phyloP scores from a whole-genome alignment of 2,329 filamentous ascomycete genomes.

The Thermothelomyces thermophilus region DNA sequence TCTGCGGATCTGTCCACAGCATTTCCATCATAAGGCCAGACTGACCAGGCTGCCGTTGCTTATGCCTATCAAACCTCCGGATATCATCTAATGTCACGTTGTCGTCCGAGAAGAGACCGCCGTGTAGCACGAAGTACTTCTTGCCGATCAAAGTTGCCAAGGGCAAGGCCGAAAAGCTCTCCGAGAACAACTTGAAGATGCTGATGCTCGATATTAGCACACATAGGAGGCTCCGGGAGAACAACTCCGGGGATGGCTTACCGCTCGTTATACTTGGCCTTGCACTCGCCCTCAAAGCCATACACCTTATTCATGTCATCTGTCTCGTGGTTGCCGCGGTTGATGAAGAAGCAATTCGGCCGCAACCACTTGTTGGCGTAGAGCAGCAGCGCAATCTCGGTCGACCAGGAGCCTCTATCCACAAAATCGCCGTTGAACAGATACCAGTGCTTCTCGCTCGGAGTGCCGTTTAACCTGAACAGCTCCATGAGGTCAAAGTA shows the following conservation, averaged over 20 bases:
- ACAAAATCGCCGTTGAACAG: conserved; percentile 99
- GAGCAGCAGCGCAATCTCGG: conserved; percentile 87
- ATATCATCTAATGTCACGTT: conserved; percentile 89
- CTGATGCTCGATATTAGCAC: conserved; percentile 31
- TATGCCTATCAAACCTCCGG: conserved; percentile 82
- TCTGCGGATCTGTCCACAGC: conserved; percentile 97
- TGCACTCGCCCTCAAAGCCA: conserved; percentile 97
- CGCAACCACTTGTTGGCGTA: conserved; percentile 97
- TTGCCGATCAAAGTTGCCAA: conserved; percentile 85
- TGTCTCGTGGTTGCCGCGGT: conserved; percentile 97
- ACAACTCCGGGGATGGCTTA: conserved; percentile 24
- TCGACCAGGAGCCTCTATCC: conserved; percentile 94
- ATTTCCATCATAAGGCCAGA: conserved; percentile 99
- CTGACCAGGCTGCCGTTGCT: conserved; percentile 88
- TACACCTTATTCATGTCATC: conserved; percentile 99
- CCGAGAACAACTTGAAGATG: conserved; percentile 94
- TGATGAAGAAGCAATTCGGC: conserved; percentile 84
- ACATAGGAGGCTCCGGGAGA: no score
- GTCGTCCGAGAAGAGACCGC: conserved; percentile 93
- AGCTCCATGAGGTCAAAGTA: conserved; percentile 97
- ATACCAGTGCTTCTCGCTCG: conserved; percentile 81
- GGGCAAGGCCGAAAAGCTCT: conserved; percentile 91
- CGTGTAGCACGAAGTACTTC: conserved; percentile 89
- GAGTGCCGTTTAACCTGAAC: conserved; percentile 83
- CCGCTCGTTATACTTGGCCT: conserved; percentile 92